These are phyloP conservation scores for Aspergillus biplanus DNA, from an alignment of 495 filamentous ascomycete species.

Conservation along the genomic window DNA sequence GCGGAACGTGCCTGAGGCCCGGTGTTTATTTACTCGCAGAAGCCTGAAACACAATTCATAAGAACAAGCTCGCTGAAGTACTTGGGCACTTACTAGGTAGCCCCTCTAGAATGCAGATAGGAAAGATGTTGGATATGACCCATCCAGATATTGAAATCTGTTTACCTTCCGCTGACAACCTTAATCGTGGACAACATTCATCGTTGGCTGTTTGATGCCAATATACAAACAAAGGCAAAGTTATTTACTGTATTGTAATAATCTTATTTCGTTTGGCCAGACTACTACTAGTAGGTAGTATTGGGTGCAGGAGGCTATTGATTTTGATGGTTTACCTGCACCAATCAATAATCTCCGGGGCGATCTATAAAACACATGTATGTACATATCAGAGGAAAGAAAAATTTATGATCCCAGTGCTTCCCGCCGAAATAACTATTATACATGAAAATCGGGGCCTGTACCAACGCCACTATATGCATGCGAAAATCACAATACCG, in stretches of 20 bases:
- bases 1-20: conserved; percentile 20
- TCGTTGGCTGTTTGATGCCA: no score
- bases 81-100: no score
- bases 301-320: no score
- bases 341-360: background rate
- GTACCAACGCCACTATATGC: conserved; percentile 29
- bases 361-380: background rate
- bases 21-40: background rate
- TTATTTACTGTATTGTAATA: no score
- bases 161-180: no score
- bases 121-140: background rate
- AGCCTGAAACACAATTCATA: background rate
- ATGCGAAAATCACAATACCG: conserved; percentile 7
- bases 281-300: no score
- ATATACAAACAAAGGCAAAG: no score
- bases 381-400: background rate
- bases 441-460: conserved; percentile 14
- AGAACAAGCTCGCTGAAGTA: no score
- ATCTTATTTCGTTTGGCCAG: no score
- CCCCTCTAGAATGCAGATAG: background rate
- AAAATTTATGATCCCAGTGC: no score
- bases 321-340: no score
- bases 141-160: background rate
- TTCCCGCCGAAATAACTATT: background rate
- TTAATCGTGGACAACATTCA: no score